Conservation (phyloP, 768 basidiomycete species). For the Mycena capillaripes region DNA sequence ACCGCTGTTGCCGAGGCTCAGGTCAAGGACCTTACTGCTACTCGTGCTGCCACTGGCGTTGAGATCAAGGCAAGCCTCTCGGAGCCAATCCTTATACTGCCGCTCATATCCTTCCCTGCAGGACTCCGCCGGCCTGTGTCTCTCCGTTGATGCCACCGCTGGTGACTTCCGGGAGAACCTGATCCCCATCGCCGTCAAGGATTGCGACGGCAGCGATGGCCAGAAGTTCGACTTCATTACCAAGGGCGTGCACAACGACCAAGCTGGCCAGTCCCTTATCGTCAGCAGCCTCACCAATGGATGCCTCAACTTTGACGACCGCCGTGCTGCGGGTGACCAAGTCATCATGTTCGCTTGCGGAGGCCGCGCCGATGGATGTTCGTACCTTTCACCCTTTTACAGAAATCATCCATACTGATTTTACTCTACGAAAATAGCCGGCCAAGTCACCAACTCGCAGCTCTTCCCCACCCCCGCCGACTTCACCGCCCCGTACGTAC, state of each 20-base stretch:
- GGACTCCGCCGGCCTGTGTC: conserved; percentile 42
- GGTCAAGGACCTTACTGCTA: conserved; percentile 43
- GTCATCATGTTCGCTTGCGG: conserved; percentile 38
- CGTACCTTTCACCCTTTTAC: neutral
- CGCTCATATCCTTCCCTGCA: too few relatives aligned
- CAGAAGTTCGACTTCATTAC: conserved; percentile 52
- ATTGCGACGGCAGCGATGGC: conserved; percentile 44
- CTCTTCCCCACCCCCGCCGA: conserved; percentile 35
- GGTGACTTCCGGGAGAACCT: conserved; percentile 50
- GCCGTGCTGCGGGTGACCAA: conserved; percentile 35
- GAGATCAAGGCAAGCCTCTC: too few relatives aligned
- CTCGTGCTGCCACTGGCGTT: conserved; percentile 44
- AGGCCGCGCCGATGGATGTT: conserved; percentile 35
- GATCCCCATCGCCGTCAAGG: conserved; percentile 45
- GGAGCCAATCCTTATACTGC: too few relatives aligned
- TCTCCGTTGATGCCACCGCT: conserved; percentile 44
- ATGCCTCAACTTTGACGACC: conserved; percentile 36
- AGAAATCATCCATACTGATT: neutral
- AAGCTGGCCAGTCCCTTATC: conserved; percentile 42
- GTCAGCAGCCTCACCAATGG: conserved; percentile 44
- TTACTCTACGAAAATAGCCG: neutral
- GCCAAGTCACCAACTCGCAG: conserved; percentile 29
- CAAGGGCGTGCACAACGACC: conserved; percentile 47
- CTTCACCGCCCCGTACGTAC: conserved; percentile 28
- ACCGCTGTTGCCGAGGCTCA: conserved; percentile 38